Evolutionary conservation across 2,329 filamentous ascomycete genomes (phyloP).

Genomic region (Verticillium tricorpus): DNA sequence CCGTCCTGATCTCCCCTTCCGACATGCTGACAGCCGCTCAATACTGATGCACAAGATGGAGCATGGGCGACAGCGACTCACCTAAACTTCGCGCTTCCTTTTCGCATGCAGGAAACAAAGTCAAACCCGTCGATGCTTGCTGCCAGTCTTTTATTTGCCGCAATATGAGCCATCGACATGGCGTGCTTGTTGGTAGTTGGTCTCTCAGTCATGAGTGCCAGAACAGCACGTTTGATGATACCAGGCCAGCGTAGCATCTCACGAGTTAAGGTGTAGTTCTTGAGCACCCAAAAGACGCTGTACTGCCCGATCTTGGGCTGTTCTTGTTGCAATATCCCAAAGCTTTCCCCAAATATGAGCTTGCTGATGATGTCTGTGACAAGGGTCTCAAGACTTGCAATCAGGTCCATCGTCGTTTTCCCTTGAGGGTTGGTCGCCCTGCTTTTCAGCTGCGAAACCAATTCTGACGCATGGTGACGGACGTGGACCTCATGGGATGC

Average conservation of each 20-base stretch:
- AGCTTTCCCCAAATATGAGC: constrained; percentile 28
- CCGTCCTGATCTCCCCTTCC: constrained; percentile 1
- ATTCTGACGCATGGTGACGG: background rate
- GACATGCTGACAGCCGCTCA: constrained; percentile 5
- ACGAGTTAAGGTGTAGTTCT: constrained; percentile 19
- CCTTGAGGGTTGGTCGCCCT: constrained; percentile 1
- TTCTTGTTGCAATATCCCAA: constrained; percentile 20
- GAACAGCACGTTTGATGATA: constrained; percentile 16
- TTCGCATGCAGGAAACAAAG: background rate
- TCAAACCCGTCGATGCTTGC: background rate
- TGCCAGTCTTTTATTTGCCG: background rate
- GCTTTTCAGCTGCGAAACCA: background rate
- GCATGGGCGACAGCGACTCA: background rate
- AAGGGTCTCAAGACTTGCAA: constrained; percentile 14
- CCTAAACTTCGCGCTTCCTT: background rate
- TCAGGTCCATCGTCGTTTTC: constrained; percentile 11
- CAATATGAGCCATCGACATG: background rate
- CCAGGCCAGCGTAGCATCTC: constrained; percentile 19
- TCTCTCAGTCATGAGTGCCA: constrained; percentile 14
- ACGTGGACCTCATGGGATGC: background rate
- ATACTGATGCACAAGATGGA: background rate
- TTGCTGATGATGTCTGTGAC: constrained; percentile 29
- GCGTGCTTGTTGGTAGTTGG: background rate
- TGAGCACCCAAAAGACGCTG: constrained; percentile 17
- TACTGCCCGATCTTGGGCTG: constrained; percentile 21